Percentiles rank a stretch among this genome's conserved stretches.
Evolutionary conservation across 2,329 filamentous ascomycete species (phyloP).

Genomic region (Pseudogymnoascus sp.): DNA sequence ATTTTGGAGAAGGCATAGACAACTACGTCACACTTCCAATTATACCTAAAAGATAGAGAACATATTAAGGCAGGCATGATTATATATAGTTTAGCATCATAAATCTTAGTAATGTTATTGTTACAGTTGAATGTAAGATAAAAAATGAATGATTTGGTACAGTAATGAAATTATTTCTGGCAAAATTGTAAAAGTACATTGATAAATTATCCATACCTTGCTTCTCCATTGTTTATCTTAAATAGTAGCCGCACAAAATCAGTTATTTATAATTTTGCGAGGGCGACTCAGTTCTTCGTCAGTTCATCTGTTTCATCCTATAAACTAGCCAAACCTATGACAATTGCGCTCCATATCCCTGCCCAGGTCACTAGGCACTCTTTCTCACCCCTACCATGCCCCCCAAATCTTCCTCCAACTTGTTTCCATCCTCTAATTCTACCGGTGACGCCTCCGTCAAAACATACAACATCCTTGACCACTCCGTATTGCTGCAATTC

Average conservation of each 20-base stretch:
- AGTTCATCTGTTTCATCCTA: not conserved
- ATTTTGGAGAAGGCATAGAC: constrained; percentile 39
- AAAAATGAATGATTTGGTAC: not conserved
- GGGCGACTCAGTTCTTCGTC: not conserved
- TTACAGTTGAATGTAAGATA: too few relatives aligned
- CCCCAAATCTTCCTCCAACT: constrained; percentile 17
- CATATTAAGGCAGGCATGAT: not conserved
- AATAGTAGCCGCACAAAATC: not conserved
- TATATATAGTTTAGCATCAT: not conserved
- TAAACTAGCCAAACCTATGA: not conserved
- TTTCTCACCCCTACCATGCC: constrained; percentile 15
- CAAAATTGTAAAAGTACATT: not conserved
- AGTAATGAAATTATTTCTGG: not conserved
- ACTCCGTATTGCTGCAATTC: constrained; percentile 19
- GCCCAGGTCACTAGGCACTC: constrained; percentile 10
- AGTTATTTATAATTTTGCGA: not conserved
- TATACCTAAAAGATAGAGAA: constrained; percentile 33
- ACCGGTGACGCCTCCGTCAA: constrained; percentile 15
- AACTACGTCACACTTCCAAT: constrained; percentile 49
- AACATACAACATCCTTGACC: constrained; percentile 27
- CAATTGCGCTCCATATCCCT: not conserved
- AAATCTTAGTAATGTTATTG: not conserved
- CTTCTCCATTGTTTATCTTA: not conserved
- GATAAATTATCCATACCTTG: not conserved
- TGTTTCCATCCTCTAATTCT: not conserved